phyloP scores from a whole-genome alignment of 2,329 filamentous ascomycete species.

The Metarhizium robertsii region DNA sequence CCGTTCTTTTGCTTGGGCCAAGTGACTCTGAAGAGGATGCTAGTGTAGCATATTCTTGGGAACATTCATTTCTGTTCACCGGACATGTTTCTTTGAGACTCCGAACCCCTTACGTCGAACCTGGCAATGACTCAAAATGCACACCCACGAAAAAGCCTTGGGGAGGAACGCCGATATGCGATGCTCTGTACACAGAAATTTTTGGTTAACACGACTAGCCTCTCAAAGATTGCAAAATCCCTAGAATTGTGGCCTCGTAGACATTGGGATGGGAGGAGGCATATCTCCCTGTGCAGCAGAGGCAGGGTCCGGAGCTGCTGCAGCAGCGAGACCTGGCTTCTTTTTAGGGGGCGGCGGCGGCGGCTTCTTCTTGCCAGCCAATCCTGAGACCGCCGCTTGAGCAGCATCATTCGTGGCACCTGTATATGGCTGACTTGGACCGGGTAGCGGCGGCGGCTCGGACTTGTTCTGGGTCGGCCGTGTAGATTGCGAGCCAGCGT shows the following conservation, averaged over 20 bases:
- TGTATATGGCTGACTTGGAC: not conserved
- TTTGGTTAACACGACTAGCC: not conserved
- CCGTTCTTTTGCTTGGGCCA: not conserved
- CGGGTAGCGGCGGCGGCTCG: slow-evolving; percentile 1
- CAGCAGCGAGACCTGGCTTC: slow-evolving; percentile 30
- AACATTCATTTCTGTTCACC: not conserved
- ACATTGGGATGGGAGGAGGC: slow-evolving; percentile 44
- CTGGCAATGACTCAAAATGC: not conserved
- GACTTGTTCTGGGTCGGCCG: slow-evolving; percentile 1
- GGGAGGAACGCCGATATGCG: slow-evolving; percentile 6
- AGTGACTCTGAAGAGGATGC: not conserved
- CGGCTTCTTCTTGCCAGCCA: slow-evolving; percentile 42
- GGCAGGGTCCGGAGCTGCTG: slow-evolving; percentile 7
- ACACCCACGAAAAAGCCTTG: not conserved
- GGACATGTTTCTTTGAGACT: not conserved
- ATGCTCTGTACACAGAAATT: not conserved
- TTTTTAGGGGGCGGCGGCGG: slow-evolving; percentile 44
- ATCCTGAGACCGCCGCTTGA: not conserved
- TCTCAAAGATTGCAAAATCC: not conserved
- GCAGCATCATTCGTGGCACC: not conserved
- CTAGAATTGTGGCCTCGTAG: slow-evolving; percentile 39
- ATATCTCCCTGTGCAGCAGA: slow-evolving; percentile 17
- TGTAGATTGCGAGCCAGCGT: slow-evolving; percentile 11
- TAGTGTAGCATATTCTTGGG: not conserved
- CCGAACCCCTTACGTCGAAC: not conserved